phyloP scores from a whole-genome alignment of 2,329 filamentous ascomycete genomes.

The Colletotrichum shisoi region DNA sequence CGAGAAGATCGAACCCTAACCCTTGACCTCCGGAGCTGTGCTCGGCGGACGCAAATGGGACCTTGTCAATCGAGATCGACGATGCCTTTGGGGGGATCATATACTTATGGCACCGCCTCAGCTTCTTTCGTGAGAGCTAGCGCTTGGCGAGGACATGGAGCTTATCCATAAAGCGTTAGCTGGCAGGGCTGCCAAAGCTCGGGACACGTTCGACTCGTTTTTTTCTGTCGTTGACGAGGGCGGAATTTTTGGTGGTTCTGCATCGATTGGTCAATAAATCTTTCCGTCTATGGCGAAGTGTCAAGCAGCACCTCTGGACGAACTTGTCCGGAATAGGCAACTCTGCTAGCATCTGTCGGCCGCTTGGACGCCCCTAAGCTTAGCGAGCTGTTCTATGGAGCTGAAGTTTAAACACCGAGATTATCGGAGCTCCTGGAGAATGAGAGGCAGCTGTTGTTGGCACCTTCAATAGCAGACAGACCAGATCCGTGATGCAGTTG shows the following conservation, averaged over 20 bases:
- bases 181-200: neutral
- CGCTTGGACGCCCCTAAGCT: neutral
- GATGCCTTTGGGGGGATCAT: neutral
- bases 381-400: neutral
- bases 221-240: neutral
- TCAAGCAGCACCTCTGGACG: neutral
- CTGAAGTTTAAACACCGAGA: neutral
- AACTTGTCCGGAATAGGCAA: neutral
- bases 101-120: neutral
- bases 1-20: neutral
- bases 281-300: neutral
- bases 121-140: neutral
- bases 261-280: neutral
- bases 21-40: neutral
- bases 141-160: neutral
- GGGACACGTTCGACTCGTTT: neutral
- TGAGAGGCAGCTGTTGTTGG: neutral
- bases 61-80: neutral
- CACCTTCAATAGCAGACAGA: neutral
- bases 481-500: neutral
- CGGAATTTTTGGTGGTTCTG: neutral
- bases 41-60: neutral
- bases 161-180: conserved; percentile 1
- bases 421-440: neutral
- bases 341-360: neutral